Evolutionary conservation across 2,329 filamentous ascomycete species (phyloP), one percentile per base, ranked within the genome.

Genomic region (Sclerotiophoma versabilis): DNA sequence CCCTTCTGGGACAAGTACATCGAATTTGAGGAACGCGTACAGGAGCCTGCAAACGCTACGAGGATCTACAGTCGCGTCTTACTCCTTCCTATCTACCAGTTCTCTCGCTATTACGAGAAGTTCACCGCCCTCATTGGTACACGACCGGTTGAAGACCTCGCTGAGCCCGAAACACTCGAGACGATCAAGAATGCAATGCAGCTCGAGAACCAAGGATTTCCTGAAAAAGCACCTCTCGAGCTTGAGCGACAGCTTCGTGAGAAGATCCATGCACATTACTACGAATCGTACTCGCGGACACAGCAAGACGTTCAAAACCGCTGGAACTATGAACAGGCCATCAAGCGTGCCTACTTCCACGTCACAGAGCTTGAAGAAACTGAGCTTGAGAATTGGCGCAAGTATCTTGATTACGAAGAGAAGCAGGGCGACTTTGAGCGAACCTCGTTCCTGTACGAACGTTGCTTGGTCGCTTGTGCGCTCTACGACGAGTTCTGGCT

Each of bases 1-100:
- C 92, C 92, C 1, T 97, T 99, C 79, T 99, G 95, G 95, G 95
- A 99, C 76, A 98, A 96, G 77, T 99, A 96, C 71, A 86, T 99
- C 60, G 95, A 98, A 73, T 98, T 96, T 69, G 95, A 98, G 74
- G 93, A 97, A 73, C 89, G 93, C 1, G 82, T 93, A 58, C 64
- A 69, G 38, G 66, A 70, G 27, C 59, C 63, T 7, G 55, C 63
- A 60, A 91, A 87, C 68, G 91, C 97, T 49, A 96, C 96, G 65
- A 86, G 85, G 33, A 91, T 99, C 50, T 83, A 96, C 46, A 83
- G 84, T 57, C 90, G 93, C 48, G 84, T 97, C 50, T 90, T 96
- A 48, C 85, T 90, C 68, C 92, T 98, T 47, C 93, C 95, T 0
- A 91, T 96, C 85, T 93, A 98, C 71, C 92, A 97, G 72, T 98